Conservation (phyloP, 2,329 filamentous ascomycete genomes). For the Didymella keratinophila region DNA sequence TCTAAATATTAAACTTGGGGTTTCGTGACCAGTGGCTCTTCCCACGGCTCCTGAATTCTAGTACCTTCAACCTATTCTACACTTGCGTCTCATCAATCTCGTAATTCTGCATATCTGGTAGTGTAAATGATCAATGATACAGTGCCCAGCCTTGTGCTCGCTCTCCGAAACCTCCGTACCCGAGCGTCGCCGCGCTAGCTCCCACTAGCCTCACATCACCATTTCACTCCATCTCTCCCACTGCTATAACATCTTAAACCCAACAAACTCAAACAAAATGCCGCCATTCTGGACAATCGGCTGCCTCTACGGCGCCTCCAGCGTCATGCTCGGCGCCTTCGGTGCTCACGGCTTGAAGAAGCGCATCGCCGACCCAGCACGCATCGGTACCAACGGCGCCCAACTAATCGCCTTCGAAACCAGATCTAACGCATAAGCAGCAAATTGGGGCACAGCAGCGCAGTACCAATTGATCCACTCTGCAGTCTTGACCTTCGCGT, state of each 20-base stretch:
- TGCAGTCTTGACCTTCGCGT: conserved; percentile 65
- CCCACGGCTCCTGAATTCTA: too few relatives aligned
- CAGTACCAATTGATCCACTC: conserved; percentile 75
- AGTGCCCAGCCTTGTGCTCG: neutral
- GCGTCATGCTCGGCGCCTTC: conserved; percentile 70
- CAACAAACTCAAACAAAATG: conserved; percentile 32
- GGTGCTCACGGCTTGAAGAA: conserved; percentile 73
- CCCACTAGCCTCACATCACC: neutral
- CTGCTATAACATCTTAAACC: too few relatives aligned
- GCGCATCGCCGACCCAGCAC: conserved; percentile 65
- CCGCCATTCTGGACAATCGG: conserved; percentile 67
- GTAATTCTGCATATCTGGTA: too few relatives aligned
- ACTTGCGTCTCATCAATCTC: too few relatives aligned
- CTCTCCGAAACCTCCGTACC: neutral
- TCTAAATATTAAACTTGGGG: too few relatives aligned
- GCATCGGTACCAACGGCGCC: conserved; percentile 56
- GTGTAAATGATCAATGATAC: too few relatives aligned
- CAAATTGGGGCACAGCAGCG: conserved; percentile 70
- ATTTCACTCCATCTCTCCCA: neutral
- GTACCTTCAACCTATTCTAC: too few relatives aligned
- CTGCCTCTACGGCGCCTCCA: conserved; percentile 68
- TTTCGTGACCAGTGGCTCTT: too few relatives aligned
- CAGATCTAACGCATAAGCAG: neutral
- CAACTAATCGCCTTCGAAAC: too few relatives aligned
- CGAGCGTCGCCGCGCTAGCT: neutral